These are phyloP conservation scores for Begonia fuchsioides DNA, from an alignment of 306 rosid genomes.

Conservation along the genomic window DNA sequence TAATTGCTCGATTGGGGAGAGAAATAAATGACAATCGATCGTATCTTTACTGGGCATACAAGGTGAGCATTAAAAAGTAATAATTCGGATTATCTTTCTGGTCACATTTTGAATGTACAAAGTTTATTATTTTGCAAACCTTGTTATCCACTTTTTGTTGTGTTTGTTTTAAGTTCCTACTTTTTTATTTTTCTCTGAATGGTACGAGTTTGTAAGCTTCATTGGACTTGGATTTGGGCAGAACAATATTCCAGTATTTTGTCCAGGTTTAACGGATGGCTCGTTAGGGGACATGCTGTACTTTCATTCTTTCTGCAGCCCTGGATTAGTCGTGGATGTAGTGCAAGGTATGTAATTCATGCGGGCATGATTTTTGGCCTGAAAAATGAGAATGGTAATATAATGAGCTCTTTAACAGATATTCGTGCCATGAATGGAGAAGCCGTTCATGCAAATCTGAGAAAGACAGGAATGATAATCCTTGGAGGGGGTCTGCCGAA, in stretches of 20 bases:
- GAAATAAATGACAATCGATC: slow-evolving; percentile 69
- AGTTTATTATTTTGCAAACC: too few species aligned
- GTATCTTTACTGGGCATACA: slow-evolving; percentile 87
- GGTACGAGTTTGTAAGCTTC: not conserved
- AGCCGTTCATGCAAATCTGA: slow-evolving; percentile 75
- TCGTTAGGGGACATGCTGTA: slow-evolving; percentile 94
- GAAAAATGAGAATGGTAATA: slow-evolving; percentile 4
- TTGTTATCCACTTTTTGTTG: too few species aligned
- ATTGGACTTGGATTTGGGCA: slow-evolving; percentile 15
- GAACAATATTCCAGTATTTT: slow-evolving; percentile 82
- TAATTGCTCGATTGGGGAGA: slow-evolving; percentile 77
- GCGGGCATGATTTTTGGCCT: not conserved
- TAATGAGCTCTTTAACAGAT: slow-evolving; percentile 32
- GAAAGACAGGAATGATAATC: slow-evolving; percentile 85
- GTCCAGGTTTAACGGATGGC: slow-evolving; percentile 95
- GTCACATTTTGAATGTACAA: too few species aligned
- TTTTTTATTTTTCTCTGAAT: not conserved
- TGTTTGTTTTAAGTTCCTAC: not conserved
- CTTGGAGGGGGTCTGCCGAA: slow-evolving; percentile 95
- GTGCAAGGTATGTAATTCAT: slow-evolving; percentile 45
- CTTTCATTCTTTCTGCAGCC: slow-evolving; percentile 69
- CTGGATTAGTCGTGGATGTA: slow-evolving; percentile 65
- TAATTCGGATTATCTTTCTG: too few species aligned
- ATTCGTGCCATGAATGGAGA: slow-evolving; percentile 81
- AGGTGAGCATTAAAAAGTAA: slow-evolving; percentile 28